Evolutionary conservation across 148 eudicot species (phyloP).

Genomic region (Arctostaphylos glauca): DNA sequence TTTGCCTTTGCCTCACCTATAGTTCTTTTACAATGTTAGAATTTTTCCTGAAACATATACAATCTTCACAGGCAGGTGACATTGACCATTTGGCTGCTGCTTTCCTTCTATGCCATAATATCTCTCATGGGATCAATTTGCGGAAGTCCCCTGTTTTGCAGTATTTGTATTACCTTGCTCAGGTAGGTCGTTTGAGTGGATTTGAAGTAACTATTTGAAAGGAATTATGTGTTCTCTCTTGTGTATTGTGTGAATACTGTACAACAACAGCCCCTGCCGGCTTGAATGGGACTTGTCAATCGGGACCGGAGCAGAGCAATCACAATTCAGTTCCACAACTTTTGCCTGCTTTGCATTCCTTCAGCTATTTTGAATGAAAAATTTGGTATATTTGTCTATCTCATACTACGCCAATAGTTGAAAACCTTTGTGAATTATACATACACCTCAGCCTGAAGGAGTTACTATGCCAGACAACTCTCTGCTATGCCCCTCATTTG

Average conservation of each 20-base stretch:
- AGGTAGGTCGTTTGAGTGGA: conserved; percentile 40
- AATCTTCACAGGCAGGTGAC: conserved; percentile 63
- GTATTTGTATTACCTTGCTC: conserved; percentile 78
- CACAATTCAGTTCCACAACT: not conserved
- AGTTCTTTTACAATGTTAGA: not conserved
- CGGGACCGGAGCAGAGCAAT: not conserved
- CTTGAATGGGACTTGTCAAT: not conserved
- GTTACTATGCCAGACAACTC: not conserved
- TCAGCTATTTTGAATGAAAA: not conserved
- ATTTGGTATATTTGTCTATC: not conserved
- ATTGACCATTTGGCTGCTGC: conserved; percentile 81
- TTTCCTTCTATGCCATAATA: conserved; percentile 73
- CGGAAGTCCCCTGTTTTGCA: conserved; percentile 80
- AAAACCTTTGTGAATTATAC: not conserved
- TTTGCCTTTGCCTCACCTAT: conserved; percentile 5
- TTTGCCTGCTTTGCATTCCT: not conserved
- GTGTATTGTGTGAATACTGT: not conserved
- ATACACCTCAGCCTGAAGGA: conserved; percentile 4
- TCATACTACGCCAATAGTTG: not conserved
- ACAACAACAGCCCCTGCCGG: not conserved
- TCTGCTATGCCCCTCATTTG: not conserved
- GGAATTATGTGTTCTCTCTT: not conserved
- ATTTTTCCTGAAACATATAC: conserved; percentile 2
- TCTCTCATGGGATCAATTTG: conserved; percentile 78
- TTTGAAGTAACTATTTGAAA: not conserved